Evolutionary conservation across 108 stramenopile genomes (phyloP).

Genomic region (Seminavis robusta): DNA sequence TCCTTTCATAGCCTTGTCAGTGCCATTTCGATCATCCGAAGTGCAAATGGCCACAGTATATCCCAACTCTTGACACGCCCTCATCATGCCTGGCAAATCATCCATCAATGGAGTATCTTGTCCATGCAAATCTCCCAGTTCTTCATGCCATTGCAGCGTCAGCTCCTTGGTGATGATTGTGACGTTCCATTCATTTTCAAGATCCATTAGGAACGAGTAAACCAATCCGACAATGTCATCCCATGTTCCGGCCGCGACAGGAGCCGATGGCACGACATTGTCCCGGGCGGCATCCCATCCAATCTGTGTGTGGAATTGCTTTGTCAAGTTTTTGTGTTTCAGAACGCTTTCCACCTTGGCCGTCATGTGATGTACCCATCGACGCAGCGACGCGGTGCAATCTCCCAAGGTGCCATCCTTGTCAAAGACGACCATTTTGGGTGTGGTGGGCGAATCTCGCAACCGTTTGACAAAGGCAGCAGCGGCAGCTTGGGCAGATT

Average conservation of each 20-base stretch:
- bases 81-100: conserved; percentile 29
- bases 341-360: conserved; percentile 10
- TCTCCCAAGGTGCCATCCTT: conserved; percentile 58
- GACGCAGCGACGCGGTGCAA: conserved; percentile 25
- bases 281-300: conserved; percentile 37
- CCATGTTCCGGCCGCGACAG: conserved; percentile 47
- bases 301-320: conserved; percentile 27
- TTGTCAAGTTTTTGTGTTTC: conserved; percentile 4
- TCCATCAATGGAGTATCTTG: conserved; percentile 41
- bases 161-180: conserved; percentile 9
- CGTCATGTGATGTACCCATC: conserved; percentile 40
- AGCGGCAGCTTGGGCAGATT: too few relatives aligned
- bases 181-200: conserved; percentile 8
- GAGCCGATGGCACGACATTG: conserved; percentile 39
- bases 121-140: conserved; percentile 43
- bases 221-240: conserved; percentile 24
- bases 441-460: too few relatives aligned
- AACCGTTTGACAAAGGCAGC: too few relatives aligned
- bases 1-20: conserved; percentile 28
- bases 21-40: conserved; percentile 45
- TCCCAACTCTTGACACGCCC: conserved; percentile 25
- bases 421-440: conserved; percentile 50
- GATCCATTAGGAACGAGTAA: too few relatives aligned
- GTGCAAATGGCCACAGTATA: conserved; percentile 43
- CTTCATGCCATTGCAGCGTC: conserved; percentile 41